A percentile compares a stretch with the other conserved stretches of the same genome.
phyloP scores from a whole-genome alignment of 768 basidiomycete species.

The Hericium alpestre region DNA sequence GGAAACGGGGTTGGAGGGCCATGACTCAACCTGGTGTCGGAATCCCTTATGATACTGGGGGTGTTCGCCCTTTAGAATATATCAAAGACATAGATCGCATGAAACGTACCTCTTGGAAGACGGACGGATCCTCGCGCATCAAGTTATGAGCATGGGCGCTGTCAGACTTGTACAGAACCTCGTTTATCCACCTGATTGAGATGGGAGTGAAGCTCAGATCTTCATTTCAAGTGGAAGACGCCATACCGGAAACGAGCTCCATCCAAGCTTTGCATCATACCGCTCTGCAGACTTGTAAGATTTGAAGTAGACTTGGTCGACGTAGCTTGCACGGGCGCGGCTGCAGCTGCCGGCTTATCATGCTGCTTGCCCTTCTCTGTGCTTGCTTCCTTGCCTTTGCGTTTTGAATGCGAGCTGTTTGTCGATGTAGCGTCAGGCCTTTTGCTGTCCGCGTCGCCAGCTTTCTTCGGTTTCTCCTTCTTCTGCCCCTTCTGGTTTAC shows the following conservation, averaged over 20 bases:
- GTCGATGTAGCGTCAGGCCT: too few species aligned
- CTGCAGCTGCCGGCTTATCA: not conserved
- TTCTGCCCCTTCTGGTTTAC: not conserved
- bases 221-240: not conserved
- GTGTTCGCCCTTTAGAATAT: conserved; percentile 1
- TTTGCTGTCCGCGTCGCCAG: too few species aligned
- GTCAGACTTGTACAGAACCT: conserved; percentile 80
- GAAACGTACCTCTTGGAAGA: conserved; percentile 67
- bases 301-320: conserved; percentile 1
- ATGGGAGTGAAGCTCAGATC: not conserved
- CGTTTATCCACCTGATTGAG: conserved; percentile 71
- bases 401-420: too few species aligned
- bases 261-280: conserved; percentile 69
- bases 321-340: not conserved
- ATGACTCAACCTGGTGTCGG: conserved; percentile 79
- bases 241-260: conserved; percentile 81
- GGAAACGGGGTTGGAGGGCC: conserved; percentile 91
- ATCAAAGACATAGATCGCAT: too few species aligned
- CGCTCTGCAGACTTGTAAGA: conserved; percentile 65
- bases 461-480: too few species aligned
- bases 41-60: conserved; percentile 87
- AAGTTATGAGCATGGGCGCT: conserved; percentile 65
- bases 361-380: not conserved
- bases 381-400: not conserved
- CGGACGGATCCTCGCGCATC: conserved; percentile 74